Conservation (phyloP, 305 asterid genomes). For the Galium porrigens region DNA sequence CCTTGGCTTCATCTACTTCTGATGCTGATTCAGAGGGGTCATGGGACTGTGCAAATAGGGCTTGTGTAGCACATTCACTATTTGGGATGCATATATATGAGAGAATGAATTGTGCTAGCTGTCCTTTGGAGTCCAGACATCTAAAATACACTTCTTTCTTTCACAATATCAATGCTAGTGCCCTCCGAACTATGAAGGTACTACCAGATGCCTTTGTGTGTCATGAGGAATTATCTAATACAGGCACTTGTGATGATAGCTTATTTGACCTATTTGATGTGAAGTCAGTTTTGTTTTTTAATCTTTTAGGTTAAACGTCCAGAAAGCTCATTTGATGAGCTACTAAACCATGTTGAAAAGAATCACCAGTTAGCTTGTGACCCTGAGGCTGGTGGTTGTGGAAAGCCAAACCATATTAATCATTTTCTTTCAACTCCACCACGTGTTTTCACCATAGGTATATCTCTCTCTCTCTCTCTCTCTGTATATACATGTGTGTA, state of each 20-base stretch:
- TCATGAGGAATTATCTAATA: background rate
- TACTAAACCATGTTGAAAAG: conserved; percentile 70
- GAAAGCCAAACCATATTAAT: conserved; percentile 63
- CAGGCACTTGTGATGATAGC: background rate
- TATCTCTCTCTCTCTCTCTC: background rate
- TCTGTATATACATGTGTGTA: background rate
- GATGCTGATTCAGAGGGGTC: conserved; percentile 49
- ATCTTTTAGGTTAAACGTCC: conserved; percentile 53
- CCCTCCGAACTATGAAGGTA: conserved; percentile 81
- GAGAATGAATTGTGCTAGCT: conserved; percentile 65
- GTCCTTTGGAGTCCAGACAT: conserved; percentile 69
- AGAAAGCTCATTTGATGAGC: conserved; percentile 69
- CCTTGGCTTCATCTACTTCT: conserved; percentile 31
- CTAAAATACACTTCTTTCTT: conserved; percentile 73
- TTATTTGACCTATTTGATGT: conserved; percentile 7
- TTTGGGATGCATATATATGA: conserved; percentile 80
- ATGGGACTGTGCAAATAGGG: conserved; percentile 57
- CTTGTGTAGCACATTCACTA: conserved; percentile 67
- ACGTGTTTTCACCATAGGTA: conserved; percentile 79
- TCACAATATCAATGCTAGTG: conserved; percentile 80
- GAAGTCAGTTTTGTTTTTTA: conserved; percentile 16
- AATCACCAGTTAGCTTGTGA: conserved; percentile 86
- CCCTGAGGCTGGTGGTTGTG: conserved; percentile 73
- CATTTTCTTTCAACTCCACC: conserved; percentile 68
- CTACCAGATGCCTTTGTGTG: conserved; percentile 6